A percentile compares a stretch with the other conserved stretches of the same genome.
phyloP scores from a whole-genome alignment of 495 filamentous ascomycete genomes.

The Xylaria cubensis region DNA sequence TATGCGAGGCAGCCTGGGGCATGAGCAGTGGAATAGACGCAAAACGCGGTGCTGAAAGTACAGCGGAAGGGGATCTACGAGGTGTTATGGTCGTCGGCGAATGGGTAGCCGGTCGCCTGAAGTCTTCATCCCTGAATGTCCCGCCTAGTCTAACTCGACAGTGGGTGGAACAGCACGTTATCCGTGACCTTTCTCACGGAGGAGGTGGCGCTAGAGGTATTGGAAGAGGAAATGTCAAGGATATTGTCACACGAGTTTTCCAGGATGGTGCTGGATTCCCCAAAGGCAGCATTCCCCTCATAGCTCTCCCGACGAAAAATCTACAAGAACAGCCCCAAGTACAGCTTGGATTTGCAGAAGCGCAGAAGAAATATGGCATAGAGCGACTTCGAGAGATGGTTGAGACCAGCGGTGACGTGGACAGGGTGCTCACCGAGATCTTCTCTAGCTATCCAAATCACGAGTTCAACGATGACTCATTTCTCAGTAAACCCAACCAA shows the following conservation, averaged over 20 bases:
- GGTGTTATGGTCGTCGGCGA: conserved; percentile 93
- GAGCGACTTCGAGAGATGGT: conserved; percentile 85
- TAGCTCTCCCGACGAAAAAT: conserved; percentile 37
- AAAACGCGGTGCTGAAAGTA: conserved; percentile 63
- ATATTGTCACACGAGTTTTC: conserved; percentile 86
- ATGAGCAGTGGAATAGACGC: conserved; percentile 66
- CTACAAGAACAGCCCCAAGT: conserved; percentile 55
- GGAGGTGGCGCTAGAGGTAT: conserved; percentile 79
- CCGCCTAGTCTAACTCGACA: conserved; percentile 67
- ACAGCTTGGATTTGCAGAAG: conserved; percentile 71
- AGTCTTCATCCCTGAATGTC: conserved; percentile 52
- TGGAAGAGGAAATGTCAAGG: conserved; percentile 78
- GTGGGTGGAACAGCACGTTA: conserved; percentile 84
- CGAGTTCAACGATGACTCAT: conserved; percentile 89
- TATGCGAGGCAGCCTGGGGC: conserved; percentile 96
- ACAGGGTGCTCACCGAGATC: conserved; percentile 79
- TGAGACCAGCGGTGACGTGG: conserved; percentile 85
- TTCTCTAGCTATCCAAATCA: conserved; percentile 84
- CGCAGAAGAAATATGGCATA: conserved; percentile 77
- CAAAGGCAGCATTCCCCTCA: conserved; percentile 51
- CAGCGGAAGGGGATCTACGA: conserved; percentile 87
- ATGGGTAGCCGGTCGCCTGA: conserved; percentile 87
- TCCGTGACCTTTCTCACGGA: conserved; percentile 72
- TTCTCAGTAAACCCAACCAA: conserved; percentile 82
- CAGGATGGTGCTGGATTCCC: conserved; percentile 86